Conservation (phyloP, 176 grass and related monocot genomes). For the Canna indica region DNA sequence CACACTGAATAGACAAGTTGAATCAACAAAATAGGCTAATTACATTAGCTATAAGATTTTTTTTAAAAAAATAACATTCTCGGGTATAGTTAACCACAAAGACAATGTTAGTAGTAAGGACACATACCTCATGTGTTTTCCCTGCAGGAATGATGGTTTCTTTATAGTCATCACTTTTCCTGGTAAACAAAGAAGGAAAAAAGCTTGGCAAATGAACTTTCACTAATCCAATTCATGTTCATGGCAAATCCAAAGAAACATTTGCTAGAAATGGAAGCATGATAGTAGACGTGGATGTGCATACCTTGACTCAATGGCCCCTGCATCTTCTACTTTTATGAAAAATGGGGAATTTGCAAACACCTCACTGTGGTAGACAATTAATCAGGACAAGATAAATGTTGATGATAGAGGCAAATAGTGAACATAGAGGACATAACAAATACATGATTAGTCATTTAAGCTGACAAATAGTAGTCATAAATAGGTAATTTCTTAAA, state of each 20-base stretch:
- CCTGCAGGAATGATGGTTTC: slow-evolving; percentile 78
- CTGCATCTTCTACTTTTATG: too few species aligned
- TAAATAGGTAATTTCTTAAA: neutral
- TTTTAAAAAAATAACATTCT: neutral
- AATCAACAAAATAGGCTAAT: slow-evolving; percentile 7
- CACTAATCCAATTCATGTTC: neutral
- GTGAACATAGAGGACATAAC: neutral
- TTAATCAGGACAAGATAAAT: too few species aligned
- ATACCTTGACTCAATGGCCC: too few species aligned
- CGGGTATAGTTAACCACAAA: neutral
- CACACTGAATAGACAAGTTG: neutral
- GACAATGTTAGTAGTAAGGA: neutral
- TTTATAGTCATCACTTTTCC: slow-evolving; percentile 70
- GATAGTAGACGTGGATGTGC: too few species aligned
- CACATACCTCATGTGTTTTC: slow-evolving; percentile 84
- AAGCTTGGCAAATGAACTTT: slow-evolving; percentile 12
- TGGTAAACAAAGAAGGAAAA: slow-evolving; percentile 30
- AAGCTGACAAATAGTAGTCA: neutral
- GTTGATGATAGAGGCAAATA: neutral
- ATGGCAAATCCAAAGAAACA: slow-evolving; percentile 3
- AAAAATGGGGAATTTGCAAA: too few species aligned
- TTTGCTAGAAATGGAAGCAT: neutral
- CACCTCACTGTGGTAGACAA: too few species aligned
- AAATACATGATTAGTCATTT: neutral
- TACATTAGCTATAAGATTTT: neutral